Base-by-base conservation (phyloP, 2,329 filamentous ascomycete species). In the Penicillium oxalicum region DNA sequence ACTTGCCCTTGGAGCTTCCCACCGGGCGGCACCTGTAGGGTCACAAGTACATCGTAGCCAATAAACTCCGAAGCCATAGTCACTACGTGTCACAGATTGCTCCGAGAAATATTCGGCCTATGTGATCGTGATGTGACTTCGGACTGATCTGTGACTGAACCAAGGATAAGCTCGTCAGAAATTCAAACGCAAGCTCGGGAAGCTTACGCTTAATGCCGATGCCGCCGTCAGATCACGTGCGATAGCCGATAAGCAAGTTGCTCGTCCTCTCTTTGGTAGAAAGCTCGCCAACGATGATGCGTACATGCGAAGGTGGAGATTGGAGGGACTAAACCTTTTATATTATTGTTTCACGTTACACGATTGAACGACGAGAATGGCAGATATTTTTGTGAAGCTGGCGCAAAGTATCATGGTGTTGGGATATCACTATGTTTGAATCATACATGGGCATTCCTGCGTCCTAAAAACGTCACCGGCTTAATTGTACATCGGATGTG, bases 1-100 rank as follows among this genome's bases (percentile, higher is more conserved):
- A 94, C 86, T 24, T 81, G 80, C 44, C 88, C 88, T 52, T 82
- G 81, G 43, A 91, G 72, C 59, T 80, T 75, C 37, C 79, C 80
- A 51, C 80, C 80, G 2, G 79, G 77, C 45, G 86, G 84, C 50
- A 81, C 75, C 60, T 78, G 80, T 55, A 93, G 77, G 33, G 84
- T 85, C 61, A 93, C 83, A 51, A 82, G 73, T 70, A 93, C 88
- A 51, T 84, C 82, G 67, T 88, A 79, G 53, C 88, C 88, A 61
- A 88, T 82, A 66, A 91, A 89, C 62, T 82, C 77, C 51, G 77
- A 76, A 42, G 84, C 82, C 83, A 87, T 87, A 58, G 50, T 70
- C 54, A 53, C 45, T 41, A 35, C 18, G 44, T 45, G 33, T 37
- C 42, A 36, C 33, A 28, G n/a, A 26, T 11, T 6, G 34, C 33